A percentile compares a stretch with the other conserved stretches of the same genome.
Conservation (phyloP, 1,284 basidiomycete species). For the Sphagnurus paluster region DNA sequence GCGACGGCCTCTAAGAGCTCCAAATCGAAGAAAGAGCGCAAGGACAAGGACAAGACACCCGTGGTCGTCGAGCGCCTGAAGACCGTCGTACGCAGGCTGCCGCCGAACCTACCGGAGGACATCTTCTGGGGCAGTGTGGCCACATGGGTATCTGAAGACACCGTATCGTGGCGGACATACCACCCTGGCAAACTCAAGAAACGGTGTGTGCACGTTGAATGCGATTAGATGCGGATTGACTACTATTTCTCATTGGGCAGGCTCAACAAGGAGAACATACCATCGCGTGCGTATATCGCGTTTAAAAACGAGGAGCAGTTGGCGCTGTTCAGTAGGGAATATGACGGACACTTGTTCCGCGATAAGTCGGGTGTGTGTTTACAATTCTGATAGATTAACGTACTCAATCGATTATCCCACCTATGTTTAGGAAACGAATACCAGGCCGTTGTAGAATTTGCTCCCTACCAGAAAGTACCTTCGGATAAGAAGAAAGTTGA, state of each 20-base stretch:
- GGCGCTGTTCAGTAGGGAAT: slow-evolving; percentile 78
- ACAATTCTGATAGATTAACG: slow-evolving; percentile 1
- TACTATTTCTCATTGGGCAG: slow-evolving; percentile 33
- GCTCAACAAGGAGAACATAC: slow-evolving; percentile 77
- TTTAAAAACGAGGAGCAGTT: slow-evolving; percentile 79
- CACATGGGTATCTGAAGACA: slow-evolving; percentile 80
- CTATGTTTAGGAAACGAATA: slow-evolving; percentile 73
- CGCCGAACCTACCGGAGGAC: slow-evolving; percentile 89
- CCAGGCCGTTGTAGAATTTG: slow-evolving; percentile 89
- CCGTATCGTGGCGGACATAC: slow-evolving; percentile 66
- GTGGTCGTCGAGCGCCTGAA: slow-evolving; percentile 67
- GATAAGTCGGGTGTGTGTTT: slow-evolving; percentile 80
- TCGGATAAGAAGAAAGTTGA: slow-evolving; percentile 74
- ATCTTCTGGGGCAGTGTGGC: slow-evolving; percentile 93
- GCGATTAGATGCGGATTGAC: background rate
- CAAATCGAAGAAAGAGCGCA: slow-evolving; percentile 36
- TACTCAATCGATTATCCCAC: slow-evolving; percentile 1
- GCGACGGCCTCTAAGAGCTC: slow-evolving; percentile 22
- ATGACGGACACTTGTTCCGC: slow-evolving; percentile 90
- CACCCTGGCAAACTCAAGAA: slow-evolving; percentile 72
- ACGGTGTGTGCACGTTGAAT: slow-evolving; percentile 45
- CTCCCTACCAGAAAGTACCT: slow-evolving; percentile 88
- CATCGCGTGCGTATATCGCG: slow-evolving; percentile 90
- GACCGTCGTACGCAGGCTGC: slow-evolving; percentile 85
- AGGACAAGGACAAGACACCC: slow-evolving; percentile 25